phyloP scores from a whole-genome alignment of 2,329 filamentous ascomycete species.

The Fusarium sp. region DNA sequence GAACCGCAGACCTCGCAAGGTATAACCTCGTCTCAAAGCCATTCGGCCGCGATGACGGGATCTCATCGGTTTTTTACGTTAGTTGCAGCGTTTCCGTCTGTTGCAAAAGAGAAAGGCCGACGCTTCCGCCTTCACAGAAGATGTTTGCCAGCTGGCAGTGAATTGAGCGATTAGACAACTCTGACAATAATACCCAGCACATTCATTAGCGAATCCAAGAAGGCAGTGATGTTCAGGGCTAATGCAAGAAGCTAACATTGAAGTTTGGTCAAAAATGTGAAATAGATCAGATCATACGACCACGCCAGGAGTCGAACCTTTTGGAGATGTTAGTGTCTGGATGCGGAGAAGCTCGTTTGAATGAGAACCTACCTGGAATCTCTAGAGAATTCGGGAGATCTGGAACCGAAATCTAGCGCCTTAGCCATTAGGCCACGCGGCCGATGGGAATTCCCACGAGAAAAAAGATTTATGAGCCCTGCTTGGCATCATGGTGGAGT shows the following conservation, averaged over 20 bases:
- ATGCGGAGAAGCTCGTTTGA: background rate
- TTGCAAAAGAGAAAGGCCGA: background rate
- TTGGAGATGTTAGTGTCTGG: conserved; percentile 1
- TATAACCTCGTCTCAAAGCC: background rate
- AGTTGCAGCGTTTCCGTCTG: background rate
- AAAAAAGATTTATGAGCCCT: conserved; percentile 1
- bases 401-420: conserved; percentile 39
- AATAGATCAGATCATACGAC: conserved; percentile 26
- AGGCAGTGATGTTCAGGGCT: background rate
- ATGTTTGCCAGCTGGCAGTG: background rate
- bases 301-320: conserved; percentile 43
- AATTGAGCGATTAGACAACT: background rate
- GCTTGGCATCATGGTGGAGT: conserved; percentile 5
- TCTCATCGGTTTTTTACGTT: background rate
- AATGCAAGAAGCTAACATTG: background rate
- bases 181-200: background rate
- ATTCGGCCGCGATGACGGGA: background rate
- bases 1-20: background rate
- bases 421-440: conserved; percentile 42
- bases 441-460: conserved; percentile 1
- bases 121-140: background rate
- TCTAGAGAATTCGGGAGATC: conserved; percentile 29
- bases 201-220: background rate
- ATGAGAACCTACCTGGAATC: conserved; percentile 35
- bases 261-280: background rate